Evolutionary conservation across 1,284 basidiomycete species (phyloP), one percentile per base, ranked within the genome.

Genomic region (Cryptococcus depauperatus): DNA sequence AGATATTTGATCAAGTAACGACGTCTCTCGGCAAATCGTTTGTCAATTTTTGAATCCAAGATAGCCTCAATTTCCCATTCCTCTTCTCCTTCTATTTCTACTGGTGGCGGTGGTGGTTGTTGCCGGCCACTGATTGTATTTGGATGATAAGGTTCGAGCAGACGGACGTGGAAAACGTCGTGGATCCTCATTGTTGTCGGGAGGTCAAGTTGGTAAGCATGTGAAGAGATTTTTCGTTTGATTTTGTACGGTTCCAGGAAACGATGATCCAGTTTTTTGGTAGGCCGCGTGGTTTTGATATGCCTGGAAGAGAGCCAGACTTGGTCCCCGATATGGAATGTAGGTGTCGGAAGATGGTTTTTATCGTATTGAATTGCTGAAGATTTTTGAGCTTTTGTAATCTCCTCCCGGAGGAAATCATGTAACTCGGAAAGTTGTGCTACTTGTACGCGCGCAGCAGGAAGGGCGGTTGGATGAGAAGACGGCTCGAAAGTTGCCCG

Each of bases 201-300:
- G 5, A 50, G 39, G 5, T 45, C 40, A 3, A 50, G 38, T 21
- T 35, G 27, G 27, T 32, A 49, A 4, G 47, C 47, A 32, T 41
- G 47, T 6, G 28, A 21, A 13, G 37, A 40, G 4, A 49, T 46
- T 9, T 32, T 8, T 25, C 41, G 28, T 7, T 21, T n/a, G 13
- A 49, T 46, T 7, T 4, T 30, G 38, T 22, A 49, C 7, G 47
- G 47, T 35, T 74, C 73, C 9, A 74, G 56, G 14, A 53, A 55
- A 0, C 58, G 55, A 35, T 70, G 56, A 27, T 49, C 66, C 22
- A 76, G 63, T 52, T 75, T 75, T 45, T 64, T 50, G 5, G 71
- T 62, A 0, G 73, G 73, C 10, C 68, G 56, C 6, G 57, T 66
- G 8, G 72, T 74, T 25, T 58, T 59, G 53, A 75, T 71, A 46